Evolutionary conservation across 306 rosid species (phyloP).

Genomic region (Vigna mungo): DNA sequence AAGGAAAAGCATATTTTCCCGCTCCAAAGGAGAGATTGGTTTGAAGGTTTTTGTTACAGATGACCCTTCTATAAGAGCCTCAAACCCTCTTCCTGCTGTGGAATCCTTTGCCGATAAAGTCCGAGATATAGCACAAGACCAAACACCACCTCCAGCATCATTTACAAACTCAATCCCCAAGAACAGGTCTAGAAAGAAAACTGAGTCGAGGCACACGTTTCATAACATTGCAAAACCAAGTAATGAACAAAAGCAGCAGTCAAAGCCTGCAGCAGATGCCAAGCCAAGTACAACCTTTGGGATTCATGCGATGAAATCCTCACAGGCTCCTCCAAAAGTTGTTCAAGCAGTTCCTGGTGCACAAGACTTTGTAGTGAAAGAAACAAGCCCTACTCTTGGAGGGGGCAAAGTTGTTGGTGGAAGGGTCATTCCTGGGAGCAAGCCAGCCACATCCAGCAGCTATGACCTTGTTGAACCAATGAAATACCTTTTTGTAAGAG

Average conservation of each 20-base stretch:
- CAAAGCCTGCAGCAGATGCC: slow-evolving; percentile 36
- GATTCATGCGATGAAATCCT: slow-evolving; percentile 70
- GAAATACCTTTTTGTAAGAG: slow-evolving; percentile 78
- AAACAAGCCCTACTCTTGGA: slow-evolving; percentile 90
- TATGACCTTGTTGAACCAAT: slow-evolving; percentile 92
- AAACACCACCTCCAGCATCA: slow-evolving; percentile 44
- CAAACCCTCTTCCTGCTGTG: slow-evolving; percentile 77
- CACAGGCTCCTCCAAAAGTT: slow-evolving; percentile 52
- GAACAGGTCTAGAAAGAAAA: slow-evolving; percentile 54
- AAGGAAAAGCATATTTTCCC: slow-evolving; percentile 62
- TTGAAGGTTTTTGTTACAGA: slow-evolving; percentile 82
- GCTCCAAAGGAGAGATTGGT: slow-evolving; percentile 88
- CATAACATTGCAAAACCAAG: slow-evolving; percentile 62
- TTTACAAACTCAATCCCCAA: slow-evolving; percentile 50
- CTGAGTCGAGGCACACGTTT: slow-evolving; percentile 60
- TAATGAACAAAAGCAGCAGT: slow-evolving; percentile 46
- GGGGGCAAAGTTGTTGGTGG: slow-evolving; percentile 85
- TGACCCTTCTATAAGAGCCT: slow-evolving; percentile 70
- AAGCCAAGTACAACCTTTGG: slow-evolving; percentile 57
- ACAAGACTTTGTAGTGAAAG: slow-evolving; percentile 66
- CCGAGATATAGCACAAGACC: slow-evolving; percentile 41
- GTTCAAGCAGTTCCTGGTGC: slow-evolving; percentile 56
- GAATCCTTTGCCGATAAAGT: slow-evolving; percentile 51
- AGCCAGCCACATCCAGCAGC: slow-evolving; percentile 64
- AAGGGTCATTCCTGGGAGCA: slow-evolving; percentile 57